These are phyloP conservation scores for Bullera alba DNA, from an alignment of 768 basidiomycete genomes.

Conservation along the genomic window DNA sequence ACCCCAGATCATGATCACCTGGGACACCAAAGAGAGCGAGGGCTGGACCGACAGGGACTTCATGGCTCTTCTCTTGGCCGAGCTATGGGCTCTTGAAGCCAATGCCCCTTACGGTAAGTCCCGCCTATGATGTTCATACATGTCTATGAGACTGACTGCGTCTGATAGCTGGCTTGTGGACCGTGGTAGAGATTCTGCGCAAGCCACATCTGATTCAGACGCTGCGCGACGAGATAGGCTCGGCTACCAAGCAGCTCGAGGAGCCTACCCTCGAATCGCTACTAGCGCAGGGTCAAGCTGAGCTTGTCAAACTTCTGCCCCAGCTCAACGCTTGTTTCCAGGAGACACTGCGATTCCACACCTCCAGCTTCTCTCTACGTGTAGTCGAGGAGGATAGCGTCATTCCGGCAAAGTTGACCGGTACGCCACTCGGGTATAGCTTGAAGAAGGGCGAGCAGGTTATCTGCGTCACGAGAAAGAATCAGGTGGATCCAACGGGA, in stretches of 20 bases:
- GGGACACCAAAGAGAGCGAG: conserved; percentile 10
- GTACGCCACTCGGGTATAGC: conserved; percentile 3
- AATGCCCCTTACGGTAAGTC: conserved; percentile 26
- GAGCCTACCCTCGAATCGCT: conserved; percentile 19
- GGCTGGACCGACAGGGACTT: conserved; percentile 13
- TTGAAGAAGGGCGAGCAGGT: conserved; percentile 15
- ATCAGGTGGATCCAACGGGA: conserved; percentile 1
- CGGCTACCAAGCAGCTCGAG: conserved; percentile 2
- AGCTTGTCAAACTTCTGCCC: conserved; percentile 7
- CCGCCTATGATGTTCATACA: not conserved
- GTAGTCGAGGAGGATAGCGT: conserved; percentile 10
- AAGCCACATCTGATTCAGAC: conserved; percentile 7
- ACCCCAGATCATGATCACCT: conserved; percentile 3
- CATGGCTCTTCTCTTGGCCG: conserved; percentile 10
- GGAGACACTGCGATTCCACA: conserved; percentile 22
- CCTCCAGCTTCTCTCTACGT: conserved; percentile 16
- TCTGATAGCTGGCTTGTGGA: conserved; percentile 24
- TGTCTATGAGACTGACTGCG: too few species aligned
- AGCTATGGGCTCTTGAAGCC: conserved; percentile 26
- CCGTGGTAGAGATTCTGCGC: conserved; percentile 17
- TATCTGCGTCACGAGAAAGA: conserved; percentile 12
- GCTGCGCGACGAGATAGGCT: conserved; percentile 10
- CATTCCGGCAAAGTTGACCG: conserved; percentile 9
- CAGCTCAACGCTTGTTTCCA: conserved; percentile 16
- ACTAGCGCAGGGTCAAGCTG: conserved; percentile 11